Conservation (phyloP, 139 green algal species). For the Chlamydomonas sp. region DNA sequence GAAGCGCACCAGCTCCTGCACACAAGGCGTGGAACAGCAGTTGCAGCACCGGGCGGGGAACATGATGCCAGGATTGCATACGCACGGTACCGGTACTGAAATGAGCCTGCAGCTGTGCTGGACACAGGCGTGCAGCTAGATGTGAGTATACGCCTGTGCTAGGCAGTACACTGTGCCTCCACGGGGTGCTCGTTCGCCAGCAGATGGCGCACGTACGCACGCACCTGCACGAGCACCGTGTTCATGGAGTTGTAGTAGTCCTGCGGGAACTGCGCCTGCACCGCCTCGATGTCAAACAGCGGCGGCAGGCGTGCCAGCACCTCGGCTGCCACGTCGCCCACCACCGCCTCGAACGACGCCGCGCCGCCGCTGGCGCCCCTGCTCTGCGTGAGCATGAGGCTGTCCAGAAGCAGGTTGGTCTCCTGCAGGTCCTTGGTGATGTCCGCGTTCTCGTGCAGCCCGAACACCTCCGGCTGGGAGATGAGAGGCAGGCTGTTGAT, state of each 20-base stretch:
- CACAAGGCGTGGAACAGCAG: not conserved
- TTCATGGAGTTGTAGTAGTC: constrained; percentile 89
- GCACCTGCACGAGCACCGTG: constrained; percentile 75
- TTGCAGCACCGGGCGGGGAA: too few relatives aligned
- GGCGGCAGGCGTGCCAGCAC: constrained; percentile 66
- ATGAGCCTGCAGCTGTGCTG: not conserved
- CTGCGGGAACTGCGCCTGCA: constrained; percentile 70
- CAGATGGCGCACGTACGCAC: not conserved
- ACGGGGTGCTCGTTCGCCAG: too few relatives aligned
- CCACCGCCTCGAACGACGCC: constrained; percentile 40
- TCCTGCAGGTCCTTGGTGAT: constrained; percentile 80
- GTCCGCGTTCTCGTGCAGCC: constrained; percentile 82
- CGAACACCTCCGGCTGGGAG: constrained; percentile 74
- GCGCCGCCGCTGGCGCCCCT: constrained; percentile 39
- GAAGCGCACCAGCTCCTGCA: constrained; percentile 81
- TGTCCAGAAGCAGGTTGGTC: constrained; percentile 60
- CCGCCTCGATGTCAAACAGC: constrained; percentile 76
- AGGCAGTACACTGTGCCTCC: too few relatives aligned
- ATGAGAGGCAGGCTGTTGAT: constrained; percentile 75
- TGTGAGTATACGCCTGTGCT: too few relatives aligned
- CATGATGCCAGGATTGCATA: too few relatives aligned
- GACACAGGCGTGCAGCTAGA: too few relatives aligned
- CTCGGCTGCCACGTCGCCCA: constrained; percentile 62
- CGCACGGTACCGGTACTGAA: too few relatives aligned
- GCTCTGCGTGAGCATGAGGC: constrained; percentile 57